Evolutionary conservation across 78 protist species (phyloP).

Genomic region (Dictyostelium citrinum): DNA sequence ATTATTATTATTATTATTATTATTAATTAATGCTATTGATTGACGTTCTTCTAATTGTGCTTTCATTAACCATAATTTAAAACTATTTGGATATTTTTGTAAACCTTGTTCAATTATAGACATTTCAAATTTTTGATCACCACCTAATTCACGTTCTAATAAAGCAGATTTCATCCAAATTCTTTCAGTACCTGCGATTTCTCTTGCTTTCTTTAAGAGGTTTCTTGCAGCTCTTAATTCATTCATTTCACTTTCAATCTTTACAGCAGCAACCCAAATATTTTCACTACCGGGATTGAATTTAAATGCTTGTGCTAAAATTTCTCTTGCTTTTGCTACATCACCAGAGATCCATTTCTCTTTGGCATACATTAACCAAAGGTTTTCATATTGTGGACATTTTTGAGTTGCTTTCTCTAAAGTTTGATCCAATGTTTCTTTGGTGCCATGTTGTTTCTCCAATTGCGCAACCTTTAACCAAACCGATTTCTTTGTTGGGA

Average conservation of each 20-base stretch:
- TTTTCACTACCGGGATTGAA: conserved; percentile 89
- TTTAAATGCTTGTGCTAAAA: conserved; percentile 89
- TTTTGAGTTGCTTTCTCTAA: conserved; percentile 85
- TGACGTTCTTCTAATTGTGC: conserved; percentile 81
- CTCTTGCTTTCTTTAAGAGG: conserved; percentile 86
- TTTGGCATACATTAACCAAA: conserved; percentile 97
- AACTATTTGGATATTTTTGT: conserved; percentile 65
- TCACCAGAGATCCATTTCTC: conserved; percentile 92
- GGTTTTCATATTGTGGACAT: conserved; percentile 93
- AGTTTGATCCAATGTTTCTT: conserved; percentile 83
- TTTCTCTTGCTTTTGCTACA: conserved; percentile 78
- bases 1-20: no score
- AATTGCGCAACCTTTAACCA: conserved; percentile 91
- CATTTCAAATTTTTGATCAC: conserved; percentile 26
- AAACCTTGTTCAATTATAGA: conserved; percentile 61
- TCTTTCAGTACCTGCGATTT: conserved; percentile 79
- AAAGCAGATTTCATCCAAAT: conserved; percentile 95
- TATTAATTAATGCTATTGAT: neutral
- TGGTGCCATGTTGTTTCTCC: conserved; percentile 79
- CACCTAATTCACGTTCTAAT: conserved; percentile 88
- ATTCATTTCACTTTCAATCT: conserved; percentile 92
- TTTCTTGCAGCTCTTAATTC: conserved; percentile 82
- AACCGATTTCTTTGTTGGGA: conserved; percentile 87
- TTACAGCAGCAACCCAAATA: conserved; percentile 96
- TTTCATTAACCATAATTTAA: conserved; percentile 93